Evolutionary conservation across 768 basidiomycete genomes (phyloP).

Genomic region (Lanmaoa pseudosensibilis): DNA sequence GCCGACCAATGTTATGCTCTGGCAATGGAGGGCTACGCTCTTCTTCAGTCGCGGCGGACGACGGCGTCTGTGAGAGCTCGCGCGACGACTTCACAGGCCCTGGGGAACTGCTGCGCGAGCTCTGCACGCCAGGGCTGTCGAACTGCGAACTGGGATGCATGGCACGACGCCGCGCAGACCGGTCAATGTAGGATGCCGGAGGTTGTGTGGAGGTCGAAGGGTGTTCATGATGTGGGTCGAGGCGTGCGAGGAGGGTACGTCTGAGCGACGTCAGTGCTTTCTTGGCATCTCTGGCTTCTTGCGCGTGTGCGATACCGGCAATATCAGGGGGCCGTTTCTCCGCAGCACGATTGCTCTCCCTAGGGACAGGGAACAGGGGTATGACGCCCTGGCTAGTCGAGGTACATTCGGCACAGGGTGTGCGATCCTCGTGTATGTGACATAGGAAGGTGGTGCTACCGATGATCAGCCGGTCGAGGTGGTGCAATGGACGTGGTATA

Average conservation of each 20-base stretch:
- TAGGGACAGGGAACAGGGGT: constrained; percentile 45
- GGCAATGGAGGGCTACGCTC: constrained; percentile 44
- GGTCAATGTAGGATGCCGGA: constrained; percentile 52
- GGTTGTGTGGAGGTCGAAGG: constrained; percentile 15
- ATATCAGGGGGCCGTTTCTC: constrained; percentile 25
- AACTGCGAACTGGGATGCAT: constrained; percentile 51
- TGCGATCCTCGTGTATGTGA: constrained; percentile 62
- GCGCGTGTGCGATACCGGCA: constrained; percentile 5
- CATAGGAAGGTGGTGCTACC: constrained; percentile 70
- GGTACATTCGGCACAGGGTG: constrained; percentile 65
- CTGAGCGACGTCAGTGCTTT: constrained; percentile 66
- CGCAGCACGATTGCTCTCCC: constrained; percentile 11
- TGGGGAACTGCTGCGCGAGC: constrained; percentile 23
- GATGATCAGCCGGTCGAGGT: constrained; percentile 64
- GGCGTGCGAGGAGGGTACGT: constrained; percentile 59
- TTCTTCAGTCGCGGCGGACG: constrained; percentile 16
- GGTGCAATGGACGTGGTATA: constrained; percentile 59
- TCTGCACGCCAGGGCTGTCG: constrained; percentile 53
- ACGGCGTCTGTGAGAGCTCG: constrained; percentile 24
- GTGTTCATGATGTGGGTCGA: constrained; percentile 28
- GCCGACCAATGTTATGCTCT: constrained; percentile 64
- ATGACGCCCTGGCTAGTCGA: constrained; percentile 54
- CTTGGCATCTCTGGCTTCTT: constrained; percentile 50
- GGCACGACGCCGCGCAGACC: constrained; percentile 69
- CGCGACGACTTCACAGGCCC: constrained; percentile 9